Base-by-base conservation (phyloP, 306 rosid genomes). In the Quercus cerris region DNA sequence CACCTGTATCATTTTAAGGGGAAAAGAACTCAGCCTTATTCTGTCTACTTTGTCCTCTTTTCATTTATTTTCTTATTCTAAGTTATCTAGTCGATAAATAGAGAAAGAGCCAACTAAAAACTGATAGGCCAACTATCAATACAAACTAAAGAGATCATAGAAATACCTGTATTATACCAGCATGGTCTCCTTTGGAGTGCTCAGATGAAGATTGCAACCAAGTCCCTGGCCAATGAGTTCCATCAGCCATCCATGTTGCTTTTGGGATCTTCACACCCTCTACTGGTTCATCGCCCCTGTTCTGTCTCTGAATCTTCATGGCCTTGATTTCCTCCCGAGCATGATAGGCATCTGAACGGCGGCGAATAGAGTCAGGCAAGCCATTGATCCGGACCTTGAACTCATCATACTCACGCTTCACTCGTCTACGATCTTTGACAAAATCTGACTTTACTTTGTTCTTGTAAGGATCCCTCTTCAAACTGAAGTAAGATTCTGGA, bases 211-310 rank as follows among this genome's bases (percentile, higher is more conserved):
- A 58, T 74, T 12, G 81, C 84, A 92, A 83, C 98, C 98, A 94
- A 83, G 98, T 94, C 82, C 98, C 98, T 1, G 98, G 98, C 98
- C 98, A 94, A 61, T 94, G 94, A 73, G 98, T 91, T 75, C 95
- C 97, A 87, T 94, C 97, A 82, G 98, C 97, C 98, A 94, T 94
- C 98, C 98, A 94, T 72, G 98, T 94, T 33, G 98, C 98, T 83
- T 94, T 94, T 25, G 92, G 82, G 82, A 94, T 86, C 84, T 94
- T 94, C 28, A 86, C 87, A 78, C 81, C 67, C 81, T 94, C 97
- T 17, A 86, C 41, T 22, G 89, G 92, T 73, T 94, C 98, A 77
- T 89, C 94, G n/a, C 70, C 90, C 71, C 86, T 85, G 75, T 90
- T 85, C 80, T 94, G 97, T 71, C 97, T 91, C 76, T 92, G 86